Evolutionary conservation across 352 stramenopile species (phyloP).

Genomic region (Phytophthora colocasiae): DNA sequence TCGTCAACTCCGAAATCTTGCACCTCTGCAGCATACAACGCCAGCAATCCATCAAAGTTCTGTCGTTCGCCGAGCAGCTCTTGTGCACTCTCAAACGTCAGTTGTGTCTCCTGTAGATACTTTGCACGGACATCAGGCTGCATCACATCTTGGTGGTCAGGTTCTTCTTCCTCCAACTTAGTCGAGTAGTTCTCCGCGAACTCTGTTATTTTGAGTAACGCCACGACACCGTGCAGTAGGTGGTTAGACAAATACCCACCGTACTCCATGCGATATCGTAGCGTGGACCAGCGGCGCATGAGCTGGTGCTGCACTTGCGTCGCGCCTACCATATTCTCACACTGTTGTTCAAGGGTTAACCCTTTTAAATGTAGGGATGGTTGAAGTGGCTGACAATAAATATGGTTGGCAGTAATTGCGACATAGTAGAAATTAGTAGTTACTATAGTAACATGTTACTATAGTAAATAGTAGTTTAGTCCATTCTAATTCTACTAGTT

Average conservation of each 20-base stretch:
- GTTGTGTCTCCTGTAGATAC: constrained; percentile 15
- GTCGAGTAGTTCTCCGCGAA: constrained; percentile 37
- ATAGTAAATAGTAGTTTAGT: too few species aligned
- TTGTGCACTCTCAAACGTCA: constrained; percentile 31
- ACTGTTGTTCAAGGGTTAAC: too few species aligned
- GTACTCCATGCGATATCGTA: constrained; percentile 46
- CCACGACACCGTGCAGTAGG: constrained; percentile 46
- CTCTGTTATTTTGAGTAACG: constrained; percentile 39
- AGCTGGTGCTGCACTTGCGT: constrained; percentile 30
- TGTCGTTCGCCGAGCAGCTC: constrained; percentile 39
- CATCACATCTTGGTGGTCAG: constrained; percentile 23
- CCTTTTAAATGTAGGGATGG: too few species aligned
- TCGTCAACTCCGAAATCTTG: constrained; percentile 35
- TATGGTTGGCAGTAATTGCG: too few species aligned
- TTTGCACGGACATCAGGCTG: constrained; percentile 15
- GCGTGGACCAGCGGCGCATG: constrained; percentile 35
- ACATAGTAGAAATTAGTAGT: too few species aligned
- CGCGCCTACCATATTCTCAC: constrained; percentile 7
- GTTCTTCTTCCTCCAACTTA: constrained; percentile 34
- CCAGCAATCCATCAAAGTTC: constrained; percentile 41
- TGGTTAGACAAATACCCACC: constrained; percentile 44
- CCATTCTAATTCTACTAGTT: too few species aligned
- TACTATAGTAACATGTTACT: too few species aligned
- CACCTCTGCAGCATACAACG: constrained; percentile 39
- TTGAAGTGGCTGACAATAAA: too few species aligned